Percentiles rank a stretch among this genome's conserved stretches.
Evolutionary conservation across 116 monocot genomes (phyloP).

Genomic region (Thalassia testudinum): DNA sequence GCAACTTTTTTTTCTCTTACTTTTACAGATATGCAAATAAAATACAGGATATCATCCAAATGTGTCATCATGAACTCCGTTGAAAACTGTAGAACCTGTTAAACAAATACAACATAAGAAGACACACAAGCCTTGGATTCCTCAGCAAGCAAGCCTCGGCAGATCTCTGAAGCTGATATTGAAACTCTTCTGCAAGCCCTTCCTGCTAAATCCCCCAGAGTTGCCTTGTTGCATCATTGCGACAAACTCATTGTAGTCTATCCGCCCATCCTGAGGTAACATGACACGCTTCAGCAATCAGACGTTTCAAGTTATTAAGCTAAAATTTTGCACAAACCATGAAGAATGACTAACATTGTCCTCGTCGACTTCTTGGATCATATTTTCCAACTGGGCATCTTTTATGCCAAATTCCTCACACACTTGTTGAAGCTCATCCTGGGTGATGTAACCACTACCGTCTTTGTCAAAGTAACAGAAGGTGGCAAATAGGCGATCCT

Average conservation of each 20-base stretch:
- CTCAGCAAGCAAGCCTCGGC: slow-evolving; percentile 4
- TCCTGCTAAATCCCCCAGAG: slow-evolving; percentile 27
- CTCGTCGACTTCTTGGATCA: slow-evolving; percentile 55
- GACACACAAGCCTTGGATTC: no score
- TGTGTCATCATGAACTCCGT: no score
- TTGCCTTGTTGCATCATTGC: slow-evolving; percentile 65
- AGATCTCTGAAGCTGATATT: slow-evolving; percentile 40
- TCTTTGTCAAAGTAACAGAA: slow-evolving; percentile 72
- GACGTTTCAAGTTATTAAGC: neutral
- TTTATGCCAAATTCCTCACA: slow-evolving; percentile 58
- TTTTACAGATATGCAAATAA: no score
- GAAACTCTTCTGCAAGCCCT: slow-evolving; percentile 23
- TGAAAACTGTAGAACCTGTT: no score
- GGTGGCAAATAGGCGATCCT: slow-evolving; percentile 52
- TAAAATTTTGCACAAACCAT: neutral
- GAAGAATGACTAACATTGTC: slow-evolving; percentile 32
- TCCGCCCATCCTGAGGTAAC: slow-evolving; percentile 46
- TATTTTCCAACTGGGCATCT: slow-evolving; percentile 40
- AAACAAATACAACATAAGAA: no score
- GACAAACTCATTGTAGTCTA: slow-evolving; percentile 70
- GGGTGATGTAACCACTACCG: slow-evolving; percentile 59
- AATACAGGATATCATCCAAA: no score
- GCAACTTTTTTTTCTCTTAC: no score
- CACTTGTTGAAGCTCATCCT: slow-evolving; percentile 52
- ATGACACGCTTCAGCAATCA: neutral